phyloP scores from a whole-genome alignment of 495 filamentous ascomycete species.

The Cryomyces minteri region DNA sequence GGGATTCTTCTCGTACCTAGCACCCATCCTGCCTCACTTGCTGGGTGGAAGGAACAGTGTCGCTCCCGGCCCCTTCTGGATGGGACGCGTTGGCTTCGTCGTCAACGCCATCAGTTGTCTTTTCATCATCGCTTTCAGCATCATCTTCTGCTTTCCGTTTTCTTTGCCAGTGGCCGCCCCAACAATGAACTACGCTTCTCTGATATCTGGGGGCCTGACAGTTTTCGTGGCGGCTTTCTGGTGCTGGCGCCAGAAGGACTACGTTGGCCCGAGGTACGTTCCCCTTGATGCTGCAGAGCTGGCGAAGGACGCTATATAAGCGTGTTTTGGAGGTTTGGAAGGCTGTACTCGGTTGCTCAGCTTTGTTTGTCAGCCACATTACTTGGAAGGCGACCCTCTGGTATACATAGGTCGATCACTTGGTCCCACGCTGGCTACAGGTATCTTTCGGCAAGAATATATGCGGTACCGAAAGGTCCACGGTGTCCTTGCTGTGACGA shows the following conservation, averaged over 20 bases:
- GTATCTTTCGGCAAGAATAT: too few relatives aligned
- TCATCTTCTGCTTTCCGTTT: conserved; percentile 52
- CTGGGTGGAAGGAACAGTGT: conserved; percentile 44
- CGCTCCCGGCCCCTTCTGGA: conserved; percentile 45
- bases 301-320: background rate
- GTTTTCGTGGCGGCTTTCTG: conserved; percentile 11
- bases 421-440: too few relatives aligned
- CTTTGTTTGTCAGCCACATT: too few relatives aligned
- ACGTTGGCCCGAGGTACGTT: conserved; percentile 9
- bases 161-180: background rate
- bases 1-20: conserved; percentile 52
- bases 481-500: too few relatives aligned
- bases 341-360: too few relatives aligned
- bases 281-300: background rate
- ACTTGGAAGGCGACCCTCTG: too few relatives aligned
- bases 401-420: too few relatives aligned
- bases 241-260: conserved; percentile 6
- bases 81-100: conserved; percentile 34
- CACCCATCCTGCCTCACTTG: conserved; percentile 57
- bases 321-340: too few relatives aligned
- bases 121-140: conserved; percentile 48
- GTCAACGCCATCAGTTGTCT: conserved; percentile 39
- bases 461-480: too few relatives aligned
- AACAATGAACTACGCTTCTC: background rate
- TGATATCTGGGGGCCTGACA: conserved; percentile 14